Percentiles rank a stretch among this genome's conserved stretches.
Evolutionary conservation across 2,329 filamentous ascomycete genomes (phyloP).

Genomic region (Knoxdaviesia capensis): DNA sequence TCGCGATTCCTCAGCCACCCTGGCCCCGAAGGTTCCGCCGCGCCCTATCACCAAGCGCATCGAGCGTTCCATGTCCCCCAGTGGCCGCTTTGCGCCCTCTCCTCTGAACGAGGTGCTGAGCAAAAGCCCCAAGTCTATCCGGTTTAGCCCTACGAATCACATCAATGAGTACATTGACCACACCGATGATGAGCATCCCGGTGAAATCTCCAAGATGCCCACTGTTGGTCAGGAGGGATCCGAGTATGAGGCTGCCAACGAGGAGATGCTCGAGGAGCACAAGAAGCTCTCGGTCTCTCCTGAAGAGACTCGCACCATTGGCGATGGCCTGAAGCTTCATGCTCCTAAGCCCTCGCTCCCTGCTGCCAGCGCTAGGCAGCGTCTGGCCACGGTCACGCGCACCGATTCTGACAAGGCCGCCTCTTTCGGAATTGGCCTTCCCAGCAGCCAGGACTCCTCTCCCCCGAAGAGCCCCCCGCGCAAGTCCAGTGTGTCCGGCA

Average conservation of each 20-base stretch:
- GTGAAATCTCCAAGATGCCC: conserved; percentile 13
- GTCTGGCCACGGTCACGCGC: conserved; percentile 66
- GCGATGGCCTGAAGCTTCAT: conserved; percentile 65
- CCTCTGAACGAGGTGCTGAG: conserved; percentile 58
- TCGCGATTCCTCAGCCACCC: conserved; percentile 15
- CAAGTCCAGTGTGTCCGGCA: conserved; percentile 17
- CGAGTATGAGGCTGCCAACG: conserved; percentile 51
- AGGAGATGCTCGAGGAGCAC: conserved; percentile 22
- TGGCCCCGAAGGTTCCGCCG: conserved; percentile 51
- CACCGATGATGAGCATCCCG: conserved; percentile 11
- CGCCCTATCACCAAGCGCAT: conserved; percentile 51
- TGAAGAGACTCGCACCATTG: conserved; percentile 59
- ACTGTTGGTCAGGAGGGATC: conserved; percentile 66
- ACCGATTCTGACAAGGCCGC: conserved; percentile 81
- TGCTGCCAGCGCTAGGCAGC: conserved; percentile 59
- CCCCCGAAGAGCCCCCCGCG: conserved; percentile 30
- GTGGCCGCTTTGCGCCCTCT: conserved; percentile 64
- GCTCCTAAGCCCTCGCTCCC: conserved; percentile 78
- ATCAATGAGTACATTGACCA: conserved; percentile 1
- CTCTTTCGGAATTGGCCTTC: conserved; percentile 56
- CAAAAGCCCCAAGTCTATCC: conserved; percentile 20
- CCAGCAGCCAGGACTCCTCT: conserved; percentile 16
- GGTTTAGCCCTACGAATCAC: conserved; percentile 16
- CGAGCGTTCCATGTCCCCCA: conserved; percentile 60
- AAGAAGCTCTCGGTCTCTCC: conserved; percentile 24